phyloP scores from a whole-genome alignment of 257 asterid genomes.

The Penstemon eatonii region DNA sequence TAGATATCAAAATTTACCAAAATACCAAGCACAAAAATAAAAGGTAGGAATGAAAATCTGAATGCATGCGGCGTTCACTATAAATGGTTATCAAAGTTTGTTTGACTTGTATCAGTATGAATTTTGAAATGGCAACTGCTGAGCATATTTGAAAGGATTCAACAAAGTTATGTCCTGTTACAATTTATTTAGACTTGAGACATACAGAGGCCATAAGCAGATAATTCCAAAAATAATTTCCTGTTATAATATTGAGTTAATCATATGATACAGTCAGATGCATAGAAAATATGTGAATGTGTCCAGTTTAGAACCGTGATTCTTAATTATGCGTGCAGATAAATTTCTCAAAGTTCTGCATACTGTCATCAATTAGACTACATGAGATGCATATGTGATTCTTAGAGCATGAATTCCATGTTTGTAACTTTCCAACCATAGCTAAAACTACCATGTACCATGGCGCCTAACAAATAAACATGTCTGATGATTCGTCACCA shows the following conservation, averaged over 20 bases:
- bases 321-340: neutral
- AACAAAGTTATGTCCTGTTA: neutral
- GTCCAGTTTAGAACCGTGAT: neutral
- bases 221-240: neutral
- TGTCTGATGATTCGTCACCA: neutral
- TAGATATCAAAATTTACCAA: neutral
- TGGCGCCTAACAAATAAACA: slow-evolving; percentile 2
- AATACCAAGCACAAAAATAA: neutral
- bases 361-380: neutral
- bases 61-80: neutral
- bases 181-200: neutral
- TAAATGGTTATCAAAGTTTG: neutral
- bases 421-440: neutral
- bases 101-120: neutral
- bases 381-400: neutral
- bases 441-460: slow-evolving; percentile 5
- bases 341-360: neutral
- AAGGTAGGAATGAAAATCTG: neutral
- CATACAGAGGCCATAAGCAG: slow-evolving; percentile 4
- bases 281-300: too few relatives aligned
- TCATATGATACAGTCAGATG: too few relatives aligned
- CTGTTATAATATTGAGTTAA: neutral
- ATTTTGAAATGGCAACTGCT: neutral
- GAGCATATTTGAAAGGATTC: slow-evolving; percentile 1
- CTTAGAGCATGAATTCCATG: neutral